A percentile compares a stretch with the other conserved stretches of the same genome.
phyloP scores from a whole-genome alignment of 2,329 filamentous ascomycete genomes.

The Septoria petroselini region DNA sequence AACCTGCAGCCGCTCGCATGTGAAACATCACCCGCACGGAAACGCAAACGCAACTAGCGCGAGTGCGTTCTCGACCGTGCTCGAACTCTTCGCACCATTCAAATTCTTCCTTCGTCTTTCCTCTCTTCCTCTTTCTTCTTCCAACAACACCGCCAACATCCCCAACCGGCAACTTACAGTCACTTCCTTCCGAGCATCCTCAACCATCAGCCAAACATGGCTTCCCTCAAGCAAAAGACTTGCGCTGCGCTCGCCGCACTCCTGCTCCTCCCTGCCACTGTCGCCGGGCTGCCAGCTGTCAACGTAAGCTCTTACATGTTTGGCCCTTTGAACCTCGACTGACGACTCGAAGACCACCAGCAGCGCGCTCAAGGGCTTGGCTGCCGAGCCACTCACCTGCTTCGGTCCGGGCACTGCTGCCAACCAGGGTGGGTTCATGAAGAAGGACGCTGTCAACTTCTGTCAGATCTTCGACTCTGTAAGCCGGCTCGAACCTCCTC shows the following conservation, averaged over 20 bases:
- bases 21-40: too few relatives aligned
- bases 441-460: neutral
- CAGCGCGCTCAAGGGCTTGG: neutral
- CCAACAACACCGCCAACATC: neutral
- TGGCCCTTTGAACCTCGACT: neutral
- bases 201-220: constrained; percentile 2
- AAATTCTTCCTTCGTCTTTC: neutral
- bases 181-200: neutral
- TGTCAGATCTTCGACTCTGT: neutral
- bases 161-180: neutral
- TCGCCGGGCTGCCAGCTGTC: neutral
- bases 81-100: neutral
- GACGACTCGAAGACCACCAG: neutral
- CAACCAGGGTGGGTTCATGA: neutral
- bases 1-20: too few relatives aligned
- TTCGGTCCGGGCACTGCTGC: neutral
- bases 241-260: neutral
- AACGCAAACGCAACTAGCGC: too few relatives aligned
- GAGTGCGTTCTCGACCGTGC: too few relatives aligned
- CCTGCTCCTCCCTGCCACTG: neutral
- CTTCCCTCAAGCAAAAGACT: constrained; percentile 2
- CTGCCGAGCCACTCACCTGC: constrained; percentile 1
- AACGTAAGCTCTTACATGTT: neutral
- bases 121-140: too few relatives aligned
- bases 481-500: neutral